These are phyloP conservation scores for Schizochytrium sp. DNA, from an alignment of 108 stramenopile genomes.

Conservation along the genomic window DNA sequence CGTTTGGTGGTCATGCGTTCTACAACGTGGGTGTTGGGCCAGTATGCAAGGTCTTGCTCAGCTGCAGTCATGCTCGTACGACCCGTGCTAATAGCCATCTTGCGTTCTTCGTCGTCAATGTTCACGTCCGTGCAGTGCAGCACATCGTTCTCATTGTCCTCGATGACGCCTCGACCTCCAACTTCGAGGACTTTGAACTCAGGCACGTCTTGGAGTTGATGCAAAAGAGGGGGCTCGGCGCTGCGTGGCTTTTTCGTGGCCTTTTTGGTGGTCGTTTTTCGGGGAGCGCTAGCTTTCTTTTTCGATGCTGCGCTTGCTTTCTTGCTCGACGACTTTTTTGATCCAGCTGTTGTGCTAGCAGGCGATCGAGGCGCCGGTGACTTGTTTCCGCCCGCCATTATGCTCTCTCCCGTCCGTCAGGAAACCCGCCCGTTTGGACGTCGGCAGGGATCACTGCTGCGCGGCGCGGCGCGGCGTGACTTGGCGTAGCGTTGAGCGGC, in stretches of 20 bases:
- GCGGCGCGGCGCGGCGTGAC: too few relatives aligned
- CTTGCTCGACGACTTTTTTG: neutral
- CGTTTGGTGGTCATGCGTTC: neutral
- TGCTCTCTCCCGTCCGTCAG: neutral
- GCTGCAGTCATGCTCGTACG: neutral
- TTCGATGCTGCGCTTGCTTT: neutral
- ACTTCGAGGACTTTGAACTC: neutral
- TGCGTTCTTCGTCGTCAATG: neutral
- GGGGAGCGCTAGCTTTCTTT: neutral
- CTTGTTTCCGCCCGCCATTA: neutral
- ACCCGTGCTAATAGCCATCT: neutral
- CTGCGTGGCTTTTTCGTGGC: neutral
- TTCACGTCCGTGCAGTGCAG: neutral
- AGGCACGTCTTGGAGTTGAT: neutral
- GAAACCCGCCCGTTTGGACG: too few relatives aligned
- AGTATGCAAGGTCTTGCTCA: neutral
- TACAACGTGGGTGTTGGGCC: neutral
- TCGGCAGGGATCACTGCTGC: too few relatives aligned
- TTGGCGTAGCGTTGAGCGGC: too few relatives aligned
- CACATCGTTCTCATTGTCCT: neutral
- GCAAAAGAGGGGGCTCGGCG: neutral
- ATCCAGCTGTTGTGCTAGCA: neutral
- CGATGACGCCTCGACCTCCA: neutral
- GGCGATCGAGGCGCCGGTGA: neutral
- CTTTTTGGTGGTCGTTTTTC: neutral